Conservation (phyloP, 1,284 basidiomycete species). For the Apiotrichum domesticum region DNA sequence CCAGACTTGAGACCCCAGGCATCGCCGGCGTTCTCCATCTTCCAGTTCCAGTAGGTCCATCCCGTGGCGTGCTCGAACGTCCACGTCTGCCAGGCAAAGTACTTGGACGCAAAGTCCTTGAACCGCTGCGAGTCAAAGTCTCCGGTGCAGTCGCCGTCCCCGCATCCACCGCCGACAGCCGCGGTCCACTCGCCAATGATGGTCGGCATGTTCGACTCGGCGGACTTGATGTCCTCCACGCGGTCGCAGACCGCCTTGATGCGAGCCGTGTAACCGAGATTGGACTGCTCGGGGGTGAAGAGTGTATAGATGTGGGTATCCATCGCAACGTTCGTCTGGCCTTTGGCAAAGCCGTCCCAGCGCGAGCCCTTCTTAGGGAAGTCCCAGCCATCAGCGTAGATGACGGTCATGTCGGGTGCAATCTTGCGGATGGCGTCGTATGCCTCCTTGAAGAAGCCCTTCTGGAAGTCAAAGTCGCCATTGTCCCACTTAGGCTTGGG, state of each 20-base stretch:
- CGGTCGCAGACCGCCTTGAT: conserved; percentile 69
- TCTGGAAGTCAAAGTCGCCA: conserved; percentile 32
- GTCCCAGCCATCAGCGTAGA: conserved; percentile 6
- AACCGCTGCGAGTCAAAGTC: conserved; percentile 5
- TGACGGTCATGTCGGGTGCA: conserved; percentile 1
- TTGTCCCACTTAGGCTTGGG: conserved; percentile 1
- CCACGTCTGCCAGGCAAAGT: no score
- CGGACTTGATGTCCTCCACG: conserved; percentile 70
- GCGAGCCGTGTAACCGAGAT: conserved; percentile 64
- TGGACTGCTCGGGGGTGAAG: conserved; percentile 30
- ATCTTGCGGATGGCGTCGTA: conserved; percentile 4
- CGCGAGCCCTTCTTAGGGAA: conserved; percentile 58
- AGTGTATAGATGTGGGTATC: not conserved
- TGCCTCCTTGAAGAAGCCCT: conserved; percentile 47
- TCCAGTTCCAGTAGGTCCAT: conserved; percentile 41
- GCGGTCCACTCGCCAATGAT: not conserved
- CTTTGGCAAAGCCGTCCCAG: conserved; percentile 58
- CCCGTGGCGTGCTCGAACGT: conserved; percentile 3
- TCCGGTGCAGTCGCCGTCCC: conserved; percentile 15
- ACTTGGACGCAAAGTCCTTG: not conserved
- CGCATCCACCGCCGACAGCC: conserved; percentile 26
- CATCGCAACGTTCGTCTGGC: not conserved
- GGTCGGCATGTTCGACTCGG: conserved; percentile 17
- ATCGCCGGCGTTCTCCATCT: conserved; percentile 46
- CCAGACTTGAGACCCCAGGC: conserved; percentile 57